These are phyloP conservation scores for Saccharomycopsis fodiens DNA, from an alignment of 805 yeast genomes.

Conservation along the genomic window DNA sequence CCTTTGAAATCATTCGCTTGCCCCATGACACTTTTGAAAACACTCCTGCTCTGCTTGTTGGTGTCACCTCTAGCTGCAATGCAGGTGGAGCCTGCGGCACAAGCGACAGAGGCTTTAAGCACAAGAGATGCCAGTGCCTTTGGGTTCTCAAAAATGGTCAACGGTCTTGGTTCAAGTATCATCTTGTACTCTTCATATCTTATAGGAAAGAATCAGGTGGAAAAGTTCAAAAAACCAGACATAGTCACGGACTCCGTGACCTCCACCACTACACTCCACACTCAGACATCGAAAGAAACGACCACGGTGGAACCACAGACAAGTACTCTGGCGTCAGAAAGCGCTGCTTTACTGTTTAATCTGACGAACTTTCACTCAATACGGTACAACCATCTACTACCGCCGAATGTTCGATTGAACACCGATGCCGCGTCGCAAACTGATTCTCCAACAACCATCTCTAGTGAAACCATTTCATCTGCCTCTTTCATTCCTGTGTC, in stretches of 20 bases:
- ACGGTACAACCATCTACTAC: not conserved
- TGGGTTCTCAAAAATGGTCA: not conserved
- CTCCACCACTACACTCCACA: conserved; percentile 2
- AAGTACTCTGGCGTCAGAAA: not conserved
- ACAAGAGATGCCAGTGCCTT: not conserved
- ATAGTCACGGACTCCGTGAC: not conserved
- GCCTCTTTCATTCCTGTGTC: not conserved
- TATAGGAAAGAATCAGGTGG: not conserved
- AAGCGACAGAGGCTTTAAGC: too few relatives aligned
- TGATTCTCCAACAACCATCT: too few relatives aligned
- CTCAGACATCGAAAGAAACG: not conserved
- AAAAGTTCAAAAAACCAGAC: not conserved
- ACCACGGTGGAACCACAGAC: not conserved
- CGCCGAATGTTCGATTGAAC: not conserved
- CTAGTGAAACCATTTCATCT: too few relatives aligned
- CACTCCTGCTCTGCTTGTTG: too few relatives aligned
- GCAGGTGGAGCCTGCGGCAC: too few relatives aligned
- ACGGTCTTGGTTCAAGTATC: not conserved
- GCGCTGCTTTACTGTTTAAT: not conserved
- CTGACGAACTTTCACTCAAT: not conserved
- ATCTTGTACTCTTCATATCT: not conserved
- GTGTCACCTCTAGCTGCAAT: too few relatives aligned
- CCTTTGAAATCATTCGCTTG: too few relatives aligned
- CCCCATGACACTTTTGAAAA: too few relatives aligned
- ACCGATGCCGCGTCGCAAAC: not conserved